Evolutionary conservation across 805 yeast genomes (phyloP), one percentile per base, ranked within the genome.

Genomic region (Zygoascus ofunaensis): DNA sequence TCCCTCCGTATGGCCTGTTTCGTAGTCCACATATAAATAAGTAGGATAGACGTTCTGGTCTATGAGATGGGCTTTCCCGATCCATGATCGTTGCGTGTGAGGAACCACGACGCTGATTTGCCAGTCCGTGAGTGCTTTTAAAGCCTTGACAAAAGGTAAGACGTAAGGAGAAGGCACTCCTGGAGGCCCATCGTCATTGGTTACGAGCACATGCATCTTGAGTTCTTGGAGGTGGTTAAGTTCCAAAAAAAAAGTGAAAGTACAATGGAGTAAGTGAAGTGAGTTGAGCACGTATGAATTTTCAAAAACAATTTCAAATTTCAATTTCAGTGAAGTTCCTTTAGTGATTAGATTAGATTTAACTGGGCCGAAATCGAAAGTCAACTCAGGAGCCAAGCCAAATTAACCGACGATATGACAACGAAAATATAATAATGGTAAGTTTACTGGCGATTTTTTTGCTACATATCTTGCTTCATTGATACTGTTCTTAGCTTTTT

Each of bases 171-270:
- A 87, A 39, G 71, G 63, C 50, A 78, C 85, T 54, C 82, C 78
- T 49, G 92, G 81, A 0, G 97, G 97, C 33, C 98, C 98, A 59
- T 90, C 98, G 63, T 90, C 98, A 63, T 90, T 90, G 8, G 97
- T 90, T 35, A 92, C 36, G 4, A 49, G 46, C n/a, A 50, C 53
- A 28, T 48, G 53, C 47, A 50, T 49, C 26, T 30, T 45, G 10
- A 22, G 14, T 14, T 14, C 17, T 8, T 17, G 18, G 19, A 17
- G 15, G 15, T n/a, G 19, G n/a, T n/a, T n/a, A 28, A 10, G 33
- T 28, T 28, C 33, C 37, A 34, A 34, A 34, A 8, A n/a, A 15
- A 34, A 34, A 34, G 17, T n/a, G n/a, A n/a, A n/a, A n/a, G n/a
- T n/a, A n/a, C n/a, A n/a, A n/a, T n/a, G n/a, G n/a, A n/a, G n/a